Evolutionary conservation across 2,329 filamentous ascomycete genomes (phyloP).

Genomic region (Colletotrichum neosansevieriae): DNA sequence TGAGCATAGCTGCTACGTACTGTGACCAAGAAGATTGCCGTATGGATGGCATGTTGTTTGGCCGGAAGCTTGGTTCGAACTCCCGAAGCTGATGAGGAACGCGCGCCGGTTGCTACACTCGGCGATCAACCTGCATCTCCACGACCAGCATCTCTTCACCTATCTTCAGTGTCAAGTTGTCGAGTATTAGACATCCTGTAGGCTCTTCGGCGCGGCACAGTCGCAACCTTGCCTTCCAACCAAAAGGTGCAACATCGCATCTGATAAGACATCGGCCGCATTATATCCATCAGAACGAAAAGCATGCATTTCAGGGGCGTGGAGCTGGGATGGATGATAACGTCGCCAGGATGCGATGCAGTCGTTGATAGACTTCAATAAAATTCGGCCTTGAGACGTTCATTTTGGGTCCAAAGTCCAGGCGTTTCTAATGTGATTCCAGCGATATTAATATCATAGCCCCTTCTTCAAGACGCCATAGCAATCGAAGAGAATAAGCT

Average conservation of each 20-base stretch:
- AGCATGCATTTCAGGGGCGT: not conserved
- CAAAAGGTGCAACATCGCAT: not conserved
- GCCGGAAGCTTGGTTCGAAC: slow-evolving; percentile 2
- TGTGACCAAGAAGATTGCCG: too few species aligned
- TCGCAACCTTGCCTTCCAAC: not conserved
- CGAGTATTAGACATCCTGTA: not conserved
- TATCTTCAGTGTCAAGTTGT: not conserved
- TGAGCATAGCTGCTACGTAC: too few species aligned
- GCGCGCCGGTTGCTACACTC: not conserved
- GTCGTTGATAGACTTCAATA: not conserved
- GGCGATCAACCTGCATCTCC: not conserved
- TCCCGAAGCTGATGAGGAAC: not conserved
- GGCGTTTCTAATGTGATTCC: too few species aligned
- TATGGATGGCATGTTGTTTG: not conserved
- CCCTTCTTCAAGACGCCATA: not conserved
- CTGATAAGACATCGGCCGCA: not conserved
- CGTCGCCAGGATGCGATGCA: not conserved
- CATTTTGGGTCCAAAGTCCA: too few species aligned
- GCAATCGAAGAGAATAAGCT: not conserved
- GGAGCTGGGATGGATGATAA: not conserved
- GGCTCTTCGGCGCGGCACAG: not conserved
- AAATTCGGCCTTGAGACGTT: not conserved
- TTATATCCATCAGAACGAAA: not conserved
- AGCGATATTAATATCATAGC: not conserved
- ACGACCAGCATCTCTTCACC: not conserved